Conservation (phyloP, 129 eudicot genomes). For the Cynara cardunculus region DNA sequence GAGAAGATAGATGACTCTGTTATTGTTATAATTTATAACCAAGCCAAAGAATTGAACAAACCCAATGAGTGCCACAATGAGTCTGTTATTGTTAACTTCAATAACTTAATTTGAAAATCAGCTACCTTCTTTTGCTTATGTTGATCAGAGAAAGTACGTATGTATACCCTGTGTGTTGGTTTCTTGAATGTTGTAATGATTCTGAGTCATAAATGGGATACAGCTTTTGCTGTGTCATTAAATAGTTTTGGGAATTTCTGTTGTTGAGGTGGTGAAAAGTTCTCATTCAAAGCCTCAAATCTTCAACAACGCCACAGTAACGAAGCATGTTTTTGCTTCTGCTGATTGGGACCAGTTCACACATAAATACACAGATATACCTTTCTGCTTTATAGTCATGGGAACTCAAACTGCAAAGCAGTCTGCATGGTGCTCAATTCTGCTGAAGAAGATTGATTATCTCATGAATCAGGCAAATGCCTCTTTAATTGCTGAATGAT, state of each 20-base stretch:
- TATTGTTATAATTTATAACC: background rate
- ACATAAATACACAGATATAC: background rate
- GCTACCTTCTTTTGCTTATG: background rate
- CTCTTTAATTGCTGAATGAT: background rate
- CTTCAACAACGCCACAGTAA: background rate
- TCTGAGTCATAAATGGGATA: background rate
- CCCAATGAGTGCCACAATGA: background rate
- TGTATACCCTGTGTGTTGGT: background rate
- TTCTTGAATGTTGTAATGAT: background rate
- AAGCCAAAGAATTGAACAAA: background rate
- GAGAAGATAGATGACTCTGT: conserved; percentile 3
- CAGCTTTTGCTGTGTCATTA: background rate
- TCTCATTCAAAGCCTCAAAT: background rate
- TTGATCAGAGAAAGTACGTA: background rate
- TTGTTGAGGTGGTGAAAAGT: background rate
- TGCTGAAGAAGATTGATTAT: background rate
- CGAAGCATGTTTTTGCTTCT: background rate
- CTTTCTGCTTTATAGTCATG: background rate
- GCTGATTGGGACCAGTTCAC: background rate
- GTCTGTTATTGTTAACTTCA: background rate
- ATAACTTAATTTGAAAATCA: background rate
- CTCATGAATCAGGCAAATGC: background rate
- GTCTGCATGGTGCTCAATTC: background rate
- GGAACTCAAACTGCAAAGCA: background rate
- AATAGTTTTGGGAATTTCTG: background rate